Base-by-base conservation (phyloP, 2,329 filamentous ascomycete species). In the Diaporthe humulicola region DNA sequence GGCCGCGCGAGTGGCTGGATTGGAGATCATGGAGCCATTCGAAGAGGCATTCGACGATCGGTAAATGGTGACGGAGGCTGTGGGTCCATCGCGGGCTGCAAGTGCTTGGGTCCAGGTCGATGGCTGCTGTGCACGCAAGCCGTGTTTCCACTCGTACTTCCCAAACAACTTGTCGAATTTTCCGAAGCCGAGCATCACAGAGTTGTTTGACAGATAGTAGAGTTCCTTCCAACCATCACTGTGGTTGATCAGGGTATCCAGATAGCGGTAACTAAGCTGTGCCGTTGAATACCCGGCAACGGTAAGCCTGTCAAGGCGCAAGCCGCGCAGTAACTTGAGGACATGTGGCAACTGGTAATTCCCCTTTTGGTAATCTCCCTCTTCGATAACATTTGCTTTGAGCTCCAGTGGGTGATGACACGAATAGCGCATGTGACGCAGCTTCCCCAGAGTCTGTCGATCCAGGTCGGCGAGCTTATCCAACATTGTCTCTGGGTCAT, bases 181-280 rank as follows among this genome's bases (percentile, higher is more conserved):
- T 15, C 22, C 12, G 22, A 58, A 58, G 19, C 33, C 56, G 4
- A 58, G 56, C 56, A 58, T 58, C 4, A 25, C 10, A 4, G 56
- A 58, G 10, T 38, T 25, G 4, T 9, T 6, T 4, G 33, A 58
- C 19, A 58, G 4, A 15, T 58, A 38, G 56, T 15, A 38, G 19
- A 58, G 56, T 19, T 58, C 56, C 22, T 40, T 58, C 56, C 56
- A 58, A 8, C 56, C 56, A 58, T 58, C 22, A 38, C 56, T 58
- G 33, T 38, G 22, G 1, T 38, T 58, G 33, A 58, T 40, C 22
- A 58, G 17, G 17, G 17, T 4, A 38, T 38, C 33, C 10, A 58
- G 56, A 3, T 25, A 1, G 50, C 19, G 8, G 25, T 54, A 54
- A 28, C 25, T 28, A 3, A 2, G 2, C 25, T 54, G n/a, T 54